These are phyloP conservation scores for Calycina marina DNA, from an alignment of 2,329 filamentous ascomycete species.

Conservation along the genomic window DNA sequence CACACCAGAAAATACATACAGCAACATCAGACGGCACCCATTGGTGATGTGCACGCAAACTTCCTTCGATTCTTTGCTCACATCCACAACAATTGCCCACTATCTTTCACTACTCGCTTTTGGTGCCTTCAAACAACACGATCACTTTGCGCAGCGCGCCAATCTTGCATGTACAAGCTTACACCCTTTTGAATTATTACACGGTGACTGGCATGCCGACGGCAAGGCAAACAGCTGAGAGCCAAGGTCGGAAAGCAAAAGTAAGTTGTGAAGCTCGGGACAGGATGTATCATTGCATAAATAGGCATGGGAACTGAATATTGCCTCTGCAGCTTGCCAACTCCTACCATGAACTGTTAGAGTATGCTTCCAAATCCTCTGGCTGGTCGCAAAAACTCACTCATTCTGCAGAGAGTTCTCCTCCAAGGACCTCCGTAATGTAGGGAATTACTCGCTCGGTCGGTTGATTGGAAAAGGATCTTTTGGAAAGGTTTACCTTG, in stretches of 20 bases:
- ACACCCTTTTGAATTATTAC: conserved; percentile 16
- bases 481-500: conserved; percentile 96
- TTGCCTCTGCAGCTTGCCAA: conserved; percentile 60
- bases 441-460: conserved; percentile 89
- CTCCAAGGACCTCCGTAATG: conserved; percentile 75
- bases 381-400: conserved; percentile 7
- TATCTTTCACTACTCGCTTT: too few species aligned
- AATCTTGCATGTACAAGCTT: conserved; percentile 19
- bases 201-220: conserved; percentile 27
- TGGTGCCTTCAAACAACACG: too few species aligned
- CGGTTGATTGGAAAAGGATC: conserved; percentile 92
- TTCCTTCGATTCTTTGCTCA: too few species aligned
- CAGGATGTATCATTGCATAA: background rate
- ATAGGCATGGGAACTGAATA: conserved; percentile 22
- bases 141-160: conserved; percentile 11
- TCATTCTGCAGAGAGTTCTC: conserved; percentile 64
- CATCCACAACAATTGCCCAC: too few species aligned
- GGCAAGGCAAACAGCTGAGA: conserved; percentile 41
- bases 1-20: too few species aligned
- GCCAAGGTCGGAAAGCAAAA: conserved; percentile 48
- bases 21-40: too few species aligned
- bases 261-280: conserved; percentile 22
- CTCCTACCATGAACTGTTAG: conserved; percentile 90
- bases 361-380: conserved; percentile 38
- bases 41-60: too few species aligned